Evolutionary conservation across 352 stramenopile genomes (phyloP).

Genomic region (Pythium coloratum): DNA sequence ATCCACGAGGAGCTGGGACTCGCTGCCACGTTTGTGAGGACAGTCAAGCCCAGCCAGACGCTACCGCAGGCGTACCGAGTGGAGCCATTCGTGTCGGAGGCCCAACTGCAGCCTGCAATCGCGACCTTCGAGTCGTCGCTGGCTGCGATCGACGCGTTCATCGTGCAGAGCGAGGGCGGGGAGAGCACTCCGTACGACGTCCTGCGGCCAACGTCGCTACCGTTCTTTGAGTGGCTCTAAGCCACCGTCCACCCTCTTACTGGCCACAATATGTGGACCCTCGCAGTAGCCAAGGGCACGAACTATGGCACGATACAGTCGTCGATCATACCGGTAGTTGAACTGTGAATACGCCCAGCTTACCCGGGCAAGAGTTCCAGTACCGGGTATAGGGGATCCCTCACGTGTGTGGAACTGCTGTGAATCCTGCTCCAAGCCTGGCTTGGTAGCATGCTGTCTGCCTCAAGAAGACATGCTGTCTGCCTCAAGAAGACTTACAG

Average conservation of each 20-base stretch:
- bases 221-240: slow-evolving; percentile 1
- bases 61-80: slow-evolving; percentile 1
- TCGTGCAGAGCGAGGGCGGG: slow-evolving; percentile 1
- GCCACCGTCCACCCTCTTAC: too few species aligned
- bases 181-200: background rate
- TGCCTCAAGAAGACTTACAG: too few species aligned
- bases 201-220: background rate
- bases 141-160: slow-evolving; percentile 1
- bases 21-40: background rate
- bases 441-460: too few species aligned
- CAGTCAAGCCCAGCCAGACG: background rate
- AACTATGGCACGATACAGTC: too few species aligned
- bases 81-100: slow-evolving; percentile 5
- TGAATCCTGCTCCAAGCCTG: too few species aligned
- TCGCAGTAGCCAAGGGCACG: background rate
- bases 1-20: background rate
- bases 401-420: too few species aligned
- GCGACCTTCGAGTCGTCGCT: background rate
- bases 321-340: too few species aligned
- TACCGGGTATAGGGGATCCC: too few species aligned
- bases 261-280: too few species aligned
- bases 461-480: too few species aligned
- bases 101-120: background rate
- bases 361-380: too few species aligned
- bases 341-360: too few species aligned